phyloP scores from a whole-genome alignment of 108 stramenopile species.

The Nitzschia sp. region DNA sequence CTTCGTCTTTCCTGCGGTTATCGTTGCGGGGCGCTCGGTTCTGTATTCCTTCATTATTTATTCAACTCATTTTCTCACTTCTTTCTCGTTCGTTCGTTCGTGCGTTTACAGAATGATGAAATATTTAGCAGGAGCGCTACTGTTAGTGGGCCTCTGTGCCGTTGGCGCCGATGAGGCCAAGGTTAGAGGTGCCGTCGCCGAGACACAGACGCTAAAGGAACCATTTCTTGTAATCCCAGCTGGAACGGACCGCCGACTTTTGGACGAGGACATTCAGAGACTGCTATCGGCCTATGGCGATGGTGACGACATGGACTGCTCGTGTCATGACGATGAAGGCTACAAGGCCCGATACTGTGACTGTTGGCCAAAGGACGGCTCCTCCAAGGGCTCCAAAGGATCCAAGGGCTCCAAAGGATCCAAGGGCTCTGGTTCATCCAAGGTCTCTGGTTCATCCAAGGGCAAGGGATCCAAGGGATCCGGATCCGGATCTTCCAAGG shows the following conservation, averaged over 20 bases:
- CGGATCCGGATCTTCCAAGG: constrained; percentile 6
- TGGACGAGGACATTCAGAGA: constrained; percentile 16
- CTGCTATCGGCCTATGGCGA: not conserved
- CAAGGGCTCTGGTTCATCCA: constrained; percentile 9
- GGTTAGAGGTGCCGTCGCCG: not conserved
- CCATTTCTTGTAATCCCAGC: constrained; percentile 13
- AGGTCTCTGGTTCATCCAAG: not conserved
- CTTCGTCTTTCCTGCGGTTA: too few relatives aligned
- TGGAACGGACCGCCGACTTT: not conserved
- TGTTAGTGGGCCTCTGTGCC: constrained; percentile 2
- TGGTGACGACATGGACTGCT: constrained; percentile 15
- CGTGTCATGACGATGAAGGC: constrained; percentile 10
- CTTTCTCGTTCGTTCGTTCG: not conserved
- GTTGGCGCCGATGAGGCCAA: not conserved
- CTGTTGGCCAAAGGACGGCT: not conserved
- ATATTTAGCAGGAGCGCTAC: not conserved
- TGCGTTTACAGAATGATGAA: constrained; percentile 6
- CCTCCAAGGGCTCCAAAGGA: constrained; percentile 1
- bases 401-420: constrained; percentile 10
- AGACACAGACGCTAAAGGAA: not conserved
- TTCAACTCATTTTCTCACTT: not conserved
- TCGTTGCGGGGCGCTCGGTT: not conserved
- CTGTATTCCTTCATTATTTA: not conserved
- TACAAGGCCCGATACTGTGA: constrained; percentile 15
- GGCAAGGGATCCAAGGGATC: constrained; percentile 12